A percentile compares a stretch with the other conserved stretches of the same genome.
Conservation (phyloP, 495 filamentous ascomycete species). For the Aspergillus homomorphus region DNA sequence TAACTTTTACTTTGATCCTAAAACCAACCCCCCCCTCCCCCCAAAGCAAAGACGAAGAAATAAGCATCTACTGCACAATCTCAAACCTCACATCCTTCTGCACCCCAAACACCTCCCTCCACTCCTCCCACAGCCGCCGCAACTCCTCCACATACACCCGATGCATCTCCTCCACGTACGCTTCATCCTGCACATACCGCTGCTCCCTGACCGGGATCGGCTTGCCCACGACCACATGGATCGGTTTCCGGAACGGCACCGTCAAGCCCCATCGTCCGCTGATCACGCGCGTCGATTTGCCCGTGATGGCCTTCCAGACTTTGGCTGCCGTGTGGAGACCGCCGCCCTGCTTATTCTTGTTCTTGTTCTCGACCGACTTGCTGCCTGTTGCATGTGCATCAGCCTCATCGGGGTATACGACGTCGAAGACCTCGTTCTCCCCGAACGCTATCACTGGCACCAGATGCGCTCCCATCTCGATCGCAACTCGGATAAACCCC, state of each 20-base stretch:
- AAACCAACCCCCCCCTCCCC: background rate
- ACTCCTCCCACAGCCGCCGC: conserved; percentile 5
- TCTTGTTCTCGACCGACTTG: no score
- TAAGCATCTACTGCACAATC: background rate
- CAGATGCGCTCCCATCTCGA: conserved; percentile 3
- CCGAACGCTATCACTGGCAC: conserved; percentile 8
- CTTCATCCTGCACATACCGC: conserved; percentile 1
- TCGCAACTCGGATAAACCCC: conserved; percentile 6
- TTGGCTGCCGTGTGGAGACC: background rate
- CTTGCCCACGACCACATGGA: conserved; percentile 5
- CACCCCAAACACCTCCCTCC: conserved; percentile 4
- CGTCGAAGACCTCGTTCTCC: conserved; percentile 7
- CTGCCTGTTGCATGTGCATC: no score
- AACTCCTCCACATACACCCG: conserved; percentile 8
- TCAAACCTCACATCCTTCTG: background rate
- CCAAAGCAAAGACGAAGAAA: no score
- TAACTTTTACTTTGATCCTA: no score
- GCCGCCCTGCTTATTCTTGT: no score
- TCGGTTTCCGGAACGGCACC: conserved; percentile 6
- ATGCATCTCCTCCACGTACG: conserved; percentile 9
- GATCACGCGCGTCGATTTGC: background rate
- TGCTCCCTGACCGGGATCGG: conserved; percentile 6
- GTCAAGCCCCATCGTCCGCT: conserved; percentile 1
- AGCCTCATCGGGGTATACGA: background rate
- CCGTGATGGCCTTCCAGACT: background rate